These are phyloP conservation scores for Chlamydomonas schloesseri DNA, from an alignment of 139 green algal species.

Conservation along the genomic window DNA sequence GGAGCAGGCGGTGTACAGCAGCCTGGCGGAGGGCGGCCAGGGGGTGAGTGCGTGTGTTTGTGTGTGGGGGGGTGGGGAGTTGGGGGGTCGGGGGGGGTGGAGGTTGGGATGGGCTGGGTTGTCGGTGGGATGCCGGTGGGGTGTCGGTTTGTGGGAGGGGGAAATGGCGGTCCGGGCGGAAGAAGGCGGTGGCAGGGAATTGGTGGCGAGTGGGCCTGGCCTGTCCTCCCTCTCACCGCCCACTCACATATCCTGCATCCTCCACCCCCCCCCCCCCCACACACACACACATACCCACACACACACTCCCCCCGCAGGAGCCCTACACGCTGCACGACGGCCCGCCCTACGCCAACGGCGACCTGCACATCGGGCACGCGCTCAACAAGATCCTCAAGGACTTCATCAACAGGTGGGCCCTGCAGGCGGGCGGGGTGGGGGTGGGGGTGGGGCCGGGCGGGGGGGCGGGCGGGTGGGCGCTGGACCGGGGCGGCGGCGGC, in stretches of 20 bases:
- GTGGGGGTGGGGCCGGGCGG: not conserved
- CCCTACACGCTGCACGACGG: conserved; percentile 98
- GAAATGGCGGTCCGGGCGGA: not conserved
- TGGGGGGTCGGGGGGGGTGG: not conserved
- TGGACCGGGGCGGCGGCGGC: no score
- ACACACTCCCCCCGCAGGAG: conserved; percentile 48
- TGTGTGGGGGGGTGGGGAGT: not conserved
- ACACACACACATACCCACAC: no score
- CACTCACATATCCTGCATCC: no score
- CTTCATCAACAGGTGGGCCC: conserved; percentile 87
- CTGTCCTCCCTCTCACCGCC: no score
- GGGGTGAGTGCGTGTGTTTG: conserved; percentile 56
- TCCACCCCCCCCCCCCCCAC: not conserved
- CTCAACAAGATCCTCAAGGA: conserved; percentile 99
- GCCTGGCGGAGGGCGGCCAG: conserved; percentile 63
- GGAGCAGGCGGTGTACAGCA: conserved; percentile 83
- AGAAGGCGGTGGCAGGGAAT: no score
- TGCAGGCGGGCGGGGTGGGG: no score
- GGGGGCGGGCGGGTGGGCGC: no score
- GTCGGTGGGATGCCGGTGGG: not conserved
- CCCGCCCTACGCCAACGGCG: conserved; percentile 98
- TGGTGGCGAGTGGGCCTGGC: no score
- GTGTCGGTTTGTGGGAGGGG: not conserved
- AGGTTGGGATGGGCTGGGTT: not conserved
- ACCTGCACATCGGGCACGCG: conserved; percentile 98